Base-by-base conservation (phyloP, 768 basidiomycete species). In the Trametes punicea region DNA sequence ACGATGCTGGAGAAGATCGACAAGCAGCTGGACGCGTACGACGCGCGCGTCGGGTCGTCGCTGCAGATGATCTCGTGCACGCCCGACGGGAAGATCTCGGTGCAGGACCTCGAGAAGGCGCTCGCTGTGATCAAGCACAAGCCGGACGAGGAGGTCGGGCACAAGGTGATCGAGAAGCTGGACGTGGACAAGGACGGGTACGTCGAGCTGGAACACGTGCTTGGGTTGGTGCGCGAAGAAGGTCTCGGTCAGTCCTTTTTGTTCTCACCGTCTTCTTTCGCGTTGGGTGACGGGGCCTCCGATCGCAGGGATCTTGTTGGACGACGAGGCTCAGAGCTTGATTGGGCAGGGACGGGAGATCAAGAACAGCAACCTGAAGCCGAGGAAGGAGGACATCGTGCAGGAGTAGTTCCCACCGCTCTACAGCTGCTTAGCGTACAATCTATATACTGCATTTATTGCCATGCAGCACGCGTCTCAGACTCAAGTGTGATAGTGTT, bases 1-100 rank as follows among this genome's bases (percentile, higher is more conserved):
- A 80, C 83, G 21, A 98, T 98, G 93, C 81, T 99, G 44, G 93
- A 87, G 62, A 96, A 97, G 77, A 87, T 99, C 69, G 96, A 98
- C 74, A 70, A 78, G 30, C 97, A 98, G 68, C 80, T 98, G 13
- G 83, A 90, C 64, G 93, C 86, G 57, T 98, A 98, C 73, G 97
- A 99, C 70, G 77, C 78, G 39, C 88, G 89, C 56, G 91, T 95
- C 29, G 91, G 90, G 38, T 84, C 77, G 60, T 89, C 89, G 29
- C 77, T 93, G 49, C 90, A 93, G 71, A 83, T 91, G 79, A 92
- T 93, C 61, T 87, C 87, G 55, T 83, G 87, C 25, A 89, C 91
- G 64, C 79, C 87, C 0, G 88, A 92, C 64, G 97, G 97, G 46
- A 81, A 90, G 48, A 94, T 99, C 66, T 86, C 91, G 9, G 83